These are phyloP conservation scores for Orobanche coerulescens DNA, from an alignment of 257 asterid genomes.

Conservation along the genomic window DNA sequence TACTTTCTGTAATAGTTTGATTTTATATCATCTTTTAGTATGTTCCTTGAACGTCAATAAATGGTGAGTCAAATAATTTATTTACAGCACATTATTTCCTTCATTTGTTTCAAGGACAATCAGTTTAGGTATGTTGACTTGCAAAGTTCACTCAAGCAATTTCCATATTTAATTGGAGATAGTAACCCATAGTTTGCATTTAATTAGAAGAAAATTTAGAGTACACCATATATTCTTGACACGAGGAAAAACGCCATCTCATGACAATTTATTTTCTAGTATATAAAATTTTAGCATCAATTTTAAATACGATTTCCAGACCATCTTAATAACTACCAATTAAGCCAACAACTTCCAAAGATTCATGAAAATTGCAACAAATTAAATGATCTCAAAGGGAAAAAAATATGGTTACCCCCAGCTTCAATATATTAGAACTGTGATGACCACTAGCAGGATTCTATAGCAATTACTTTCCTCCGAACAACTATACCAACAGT, in stretches of 20 bases:
- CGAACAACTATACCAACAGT: not conserved
- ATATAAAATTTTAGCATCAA: not conserved
- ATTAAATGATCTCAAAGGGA: not conserved
- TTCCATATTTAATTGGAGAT: not conserved
- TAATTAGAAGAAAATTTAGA: not conserved
- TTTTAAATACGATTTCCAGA: not conserved
- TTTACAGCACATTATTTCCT: not conserved
- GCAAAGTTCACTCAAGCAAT: not conserved
- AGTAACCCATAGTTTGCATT: not conserved
- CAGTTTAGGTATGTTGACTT: not conserved
- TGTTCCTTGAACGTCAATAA: not conserved
- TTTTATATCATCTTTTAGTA: not conserved
- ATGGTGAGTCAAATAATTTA: not conserved
- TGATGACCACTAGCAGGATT: not conserved
- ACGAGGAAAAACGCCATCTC: not conserved
- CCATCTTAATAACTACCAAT: too few species aligned
- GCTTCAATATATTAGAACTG: not conserved
- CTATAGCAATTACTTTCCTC: too few species aligned
- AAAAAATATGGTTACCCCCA: not conserved
- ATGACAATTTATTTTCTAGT: not conserved
- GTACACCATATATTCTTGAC: not conserved
- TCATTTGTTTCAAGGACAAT: not conserved
- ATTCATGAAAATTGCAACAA: not conserved
- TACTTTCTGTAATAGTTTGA: not conserved
- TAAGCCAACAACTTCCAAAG: not conserved